These are phyloP conservation scores for Eutypa lata DNA, from an alignment of 2,329 filamentous ascomycete species.

Conservation along the genomic window DNA sequence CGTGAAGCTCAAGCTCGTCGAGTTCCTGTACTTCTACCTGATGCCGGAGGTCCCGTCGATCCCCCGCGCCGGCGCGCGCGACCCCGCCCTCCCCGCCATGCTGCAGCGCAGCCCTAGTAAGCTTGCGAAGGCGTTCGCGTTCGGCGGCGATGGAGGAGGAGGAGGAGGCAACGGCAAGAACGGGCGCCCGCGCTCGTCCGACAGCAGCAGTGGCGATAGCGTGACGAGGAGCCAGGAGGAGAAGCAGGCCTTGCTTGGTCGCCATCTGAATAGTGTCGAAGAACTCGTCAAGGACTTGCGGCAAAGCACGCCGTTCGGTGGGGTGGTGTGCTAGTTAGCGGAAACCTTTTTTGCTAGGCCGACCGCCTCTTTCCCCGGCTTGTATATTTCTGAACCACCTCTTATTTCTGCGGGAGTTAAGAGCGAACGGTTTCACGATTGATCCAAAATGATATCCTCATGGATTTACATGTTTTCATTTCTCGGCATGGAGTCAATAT, in stretches of 20 bases:
- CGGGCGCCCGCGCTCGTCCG: conserved; percentile 29
- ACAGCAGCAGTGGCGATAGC: conserved; percentile 35
- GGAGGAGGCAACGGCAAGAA: conserved; percentile 11
- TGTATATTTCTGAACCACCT: no score
- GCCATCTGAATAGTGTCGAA: conserved; percentile 78
- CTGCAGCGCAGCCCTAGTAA: conserved; percentile 69
- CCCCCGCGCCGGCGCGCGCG: conserved; percentile 44
- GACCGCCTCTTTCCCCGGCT: no score
- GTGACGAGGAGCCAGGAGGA: conserved; percentile 69
- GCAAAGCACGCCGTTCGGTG: conserved; percentile 66
- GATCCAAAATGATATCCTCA: no score
- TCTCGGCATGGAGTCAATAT: no score
- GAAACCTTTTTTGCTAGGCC: background rate
- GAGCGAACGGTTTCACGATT: no score
- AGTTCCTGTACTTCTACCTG: conserved; percentile 97
- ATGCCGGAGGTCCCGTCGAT: conserved; percentile 79
- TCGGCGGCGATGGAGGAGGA: conserved; percentile 16
- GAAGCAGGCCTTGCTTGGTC: conserved; percentile 75
- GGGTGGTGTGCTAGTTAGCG: conserved; percentile 44
- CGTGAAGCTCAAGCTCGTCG: conserved; percentile 93
- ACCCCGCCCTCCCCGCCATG: conserved; percentile 46
- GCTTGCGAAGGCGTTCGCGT: conserved; percentile 55
- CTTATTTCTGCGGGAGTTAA: no score
- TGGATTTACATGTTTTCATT: no score
- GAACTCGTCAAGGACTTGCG: conserved; percentile 81